phyloP scores from a whole-genome alignment of 176 grass and related monocot species.

The Thinopyrum elongatum region DNA sequence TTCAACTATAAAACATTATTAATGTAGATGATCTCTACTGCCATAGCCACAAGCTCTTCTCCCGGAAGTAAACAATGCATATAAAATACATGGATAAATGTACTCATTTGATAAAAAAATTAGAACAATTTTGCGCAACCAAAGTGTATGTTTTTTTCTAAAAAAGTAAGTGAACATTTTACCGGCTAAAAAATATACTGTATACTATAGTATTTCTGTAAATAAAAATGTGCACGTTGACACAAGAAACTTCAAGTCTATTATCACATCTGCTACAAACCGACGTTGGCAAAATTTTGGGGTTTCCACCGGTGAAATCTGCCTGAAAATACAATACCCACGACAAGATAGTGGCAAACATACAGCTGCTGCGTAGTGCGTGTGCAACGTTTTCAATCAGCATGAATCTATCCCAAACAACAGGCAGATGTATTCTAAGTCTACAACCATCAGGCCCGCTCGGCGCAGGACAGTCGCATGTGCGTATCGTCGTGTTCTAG shows the following conservation, averaged over 20 bases:
- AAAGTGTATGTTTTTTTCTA: too few species aligned
- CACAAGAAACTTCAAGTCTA: background rate
- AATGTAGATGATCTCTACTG: too few species aligned
- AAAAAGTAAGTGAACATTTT: background rate
- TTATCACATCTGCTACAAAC: background rate
- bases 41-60: too few species aligned
- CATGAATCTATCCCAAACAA: background rate
- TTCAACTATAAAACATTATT: too few species aligned
- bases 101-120: too few species aligned
- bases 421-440: background rate
- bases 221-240: background rate
- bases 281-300: background rate
- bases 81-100: too few species aligned
- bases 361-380: background rate
- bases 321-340: background rate
- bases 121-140: too few species aligned
- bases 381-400: background rate
- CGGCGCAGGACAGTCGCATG: background rate
- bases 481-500: background rate
- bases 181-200: background rate
- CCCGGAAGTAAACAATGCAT: too few species aligned
- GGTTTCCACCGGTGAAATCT: background rate
- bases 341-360: background rate
- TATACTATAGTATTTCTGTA: background rate
- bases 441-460: conserved; percentile 2